Evolutionary conservation across 352 stramenopile species (phyloP).

Genomic region (Phytophthora citricola): DNA sequence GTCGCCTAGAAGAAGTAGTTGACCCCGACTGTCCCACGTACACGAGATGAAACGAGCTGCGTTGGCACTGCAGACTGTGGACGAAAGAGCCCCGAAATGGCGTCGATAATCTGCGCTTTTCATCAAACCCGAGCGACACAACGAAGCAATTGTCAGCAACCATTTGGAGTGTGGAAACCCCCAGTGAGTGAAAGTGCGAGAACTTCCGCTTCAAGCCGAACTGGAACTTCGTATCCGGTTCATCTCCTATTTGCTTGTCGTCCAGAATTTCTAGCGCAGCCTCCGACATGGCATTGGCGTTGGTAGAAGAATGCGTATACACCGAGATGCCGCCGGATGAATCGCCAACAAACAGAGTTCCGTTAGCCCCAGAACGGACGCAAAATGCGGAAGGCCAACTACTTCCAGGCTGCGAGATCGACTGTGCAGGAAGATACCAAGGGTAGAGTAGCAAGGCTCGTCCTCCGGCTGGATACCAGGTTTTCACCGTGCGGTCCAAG

Average conservation of each 20-base stretch:
- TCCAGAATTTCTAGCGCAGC: constrained; percentile 15
- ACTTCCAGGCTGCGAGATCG: constrained; percentile 55
- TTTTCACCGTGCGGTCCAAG: constrained; percentile 70
- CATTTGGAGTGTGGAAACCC: constrained; percentile 59
- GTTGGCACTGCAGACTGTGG: constrained; percentile 59
- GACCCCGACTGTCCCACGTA: constrained; percentile 57
- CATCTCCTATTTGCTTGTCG: constrained; percentile 13
- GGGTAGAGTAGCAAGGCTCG: constrained; percentile 72
- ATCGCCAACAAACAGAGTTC: constrained; percentile 69
- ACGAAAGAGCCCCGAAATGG: constrained; percentile 61
- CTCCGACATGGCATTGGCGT: constrained; percentile 1
- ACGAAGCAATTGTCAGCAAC: constrained; percentile 76
- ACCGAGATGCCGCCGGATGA: constrained; percentile 66
- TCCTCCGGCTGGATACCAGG: constrained; percentile 66
- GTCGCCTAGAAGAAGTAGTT: constrained; percentile 67
- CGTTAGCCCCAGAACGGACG: constrained; percentile 49
- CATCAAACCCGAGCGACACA: constrained; percentile 77
- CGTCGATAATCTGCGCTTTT: constrained; percentile 74
- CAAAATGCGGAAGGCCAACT: constrained; percentile 69
- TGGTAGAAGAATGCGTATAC: constrained; percentile 40
- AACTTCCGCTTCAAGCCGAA: constrained; percentile 73
- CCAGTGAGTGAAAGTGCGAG: constrained; percentile 68
- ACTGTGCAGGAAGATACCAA: constrained; percentile 69
- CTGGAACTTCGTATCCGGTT: constrained; percentile 37
- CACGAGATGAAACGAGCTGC: constrained; percentile 64